A percentile compares a stretch with the other conserved stretches of the same genome.
Evolutionary conservation across 352 stramenopile species (phyloP).

Genomic region (Phytophthora melonis): DNA sequence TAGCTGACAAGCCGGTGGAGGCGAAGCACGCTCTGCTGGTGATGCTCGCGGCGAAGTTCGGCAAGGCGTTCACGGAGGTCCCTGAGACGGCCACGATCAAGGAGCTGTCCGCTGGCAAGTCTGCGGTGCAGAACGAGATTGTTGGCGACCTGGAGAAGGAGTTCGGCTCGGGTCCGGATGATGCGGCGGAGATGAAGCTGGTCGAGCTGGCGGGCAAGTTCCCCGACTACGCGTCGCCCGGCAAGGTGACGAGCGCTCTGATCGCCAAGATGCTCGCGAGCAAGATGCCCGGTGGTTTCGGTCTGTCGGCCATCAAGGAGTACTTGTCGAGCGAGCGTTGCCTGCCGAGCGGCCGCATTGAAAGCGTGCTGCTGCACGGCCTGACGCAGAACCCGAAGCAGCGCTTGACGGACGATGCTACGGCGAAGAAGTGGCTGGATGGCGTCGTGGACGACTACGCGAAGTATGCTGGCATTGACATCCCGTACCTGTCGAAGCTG

Average conservation of each 20-base stretch:
- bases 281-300: constrained; percentile 89
- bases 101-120: constrained; percentile 82
- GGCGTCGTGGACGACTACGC: constrained; percentile 81
- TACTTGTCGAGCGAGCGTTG: constrained; percentile 79
- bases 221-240: constrained; percentile 68
- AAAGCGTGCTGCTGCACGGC: constrained; percentile 83
- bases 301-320: constrained; percentile 75
- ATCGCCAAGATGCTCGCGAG: constrained; percentile 83
- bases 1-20: constrained; percentile 68
- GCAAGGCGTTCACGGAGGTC: constrained; percentile 76
- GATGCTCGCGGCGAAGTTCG: constrained; percentile 80
- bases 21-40: constrained; percentile 82
- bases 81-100: constrained; percentile 79
- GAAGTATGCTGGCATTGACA: constrained; percentile 59
- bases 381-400: constrained; percentile 77
- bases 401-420: constrained; percentile 66
- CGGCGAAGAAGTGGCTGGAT: constrained; percentile 86
- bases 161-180: constrained; percentile 81
- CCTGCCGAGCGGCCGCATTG: constrained; percentile 72
- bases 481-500: constrained; percentile 63
- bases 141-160: constrained; percentile 88
- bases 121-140: constrained; percentile 90
- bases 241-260: constrained; percentile 78
- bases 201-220: constrained; percentile 76
- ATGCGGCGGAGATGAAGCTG: constrained; percentile 82